These are phyloP conservation scores for Yamadazyma trypodendri DNA, from an alignment of 1,139 yeast species.

Conservation along the genomic window DNA sequence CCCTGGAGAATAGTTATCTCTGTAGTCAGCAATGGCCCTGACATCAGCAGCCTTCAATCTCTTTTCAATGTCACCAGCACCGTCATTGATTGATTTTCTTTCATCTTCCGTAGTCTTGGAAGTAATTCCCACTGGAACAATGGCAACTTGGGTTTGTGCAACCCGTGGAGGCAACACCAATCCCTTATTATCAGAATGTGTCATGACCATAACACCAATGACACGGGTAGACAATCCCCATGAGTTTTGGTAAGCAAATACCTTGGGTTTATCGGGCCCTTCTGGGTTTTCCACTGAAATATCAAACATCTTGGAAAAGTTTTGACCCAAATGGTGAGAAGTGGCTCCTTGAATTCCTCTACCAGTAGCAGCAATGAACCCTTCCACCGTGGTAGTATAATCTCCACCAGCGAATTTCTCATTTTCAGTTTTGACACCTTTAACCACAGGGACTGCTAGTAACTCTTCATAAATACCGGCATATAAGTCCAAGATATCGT, in stretches of 20 bases:
- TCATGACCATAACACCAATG: conserved; percentile 99
- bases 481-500: conserved; percentile 83
- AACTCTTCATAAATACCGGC: conserved; percentile 83
- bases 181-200: conserved; percentile 98
- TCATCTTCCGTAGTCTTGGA: conserved; percentile 78
- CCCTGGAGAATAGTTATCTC: conserved; percentile 95
- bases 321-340: conserved; percentile 95
- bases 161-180: conserved; percentile 97
- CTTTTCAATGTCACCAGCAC: conserved; percentile 66
- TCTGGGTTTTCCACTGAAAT: conserved; percentile 94
- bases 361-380: conserved; percentile 96
- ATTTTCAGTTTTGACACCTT: conserved; percentile 94
- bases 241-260: conserved; percentile 92
- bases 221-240: conserved; percentile 99
- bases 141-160: conserved; percentile 86
- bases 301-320: conserved; percentile 98
- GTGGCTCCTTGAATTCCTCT: conserved; percentile 99
- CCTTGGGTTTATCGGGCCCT: conserved; percentile 80
- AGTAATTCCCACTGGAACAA: conserved; percentile 93
- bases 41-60: conserved; percentile 57
- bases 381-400: conserved; percentile 94
- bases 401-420: conserved; percentile 99
- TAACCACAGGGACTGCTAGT: conserved; percentile 95
- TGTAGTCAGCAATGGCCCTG: conserved; percentile 81
- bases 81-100: conserved; percentile 64